Conservation (phyloP, 441 rosid genomes). For the Pelargonium citronellum region DNA sequence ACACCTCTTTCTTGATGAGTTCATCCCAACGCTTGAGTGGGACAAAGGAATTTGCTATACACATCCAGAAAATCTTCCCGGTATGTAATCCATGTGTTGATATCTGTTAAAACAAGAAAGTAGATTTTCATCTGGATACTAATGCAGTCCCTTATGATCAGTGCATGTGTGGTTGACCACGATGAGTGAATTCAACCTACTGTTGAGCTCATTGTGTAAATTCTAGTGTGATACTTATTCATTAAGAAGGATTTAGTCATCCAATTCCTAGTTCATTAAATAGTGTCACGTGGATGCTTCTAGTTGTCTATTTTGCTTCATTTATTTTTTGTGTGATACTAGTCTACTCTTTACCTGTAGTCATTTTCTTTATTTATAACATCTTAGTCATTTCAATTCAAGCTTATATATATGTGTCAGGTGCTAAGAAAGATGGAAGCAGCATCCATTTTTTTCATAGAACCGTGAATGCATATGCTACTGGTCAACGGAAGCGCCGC, state of each 20-base stretch:
- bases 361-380: too few species aligned
- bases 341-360: too few species aligned
- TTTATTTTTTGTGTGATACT: too few species aligned
- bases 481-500: conserved; percentile 89
- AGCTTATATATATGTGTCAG: conserved; percentile 42
- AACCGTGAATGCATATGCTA: conserved; percentile 74
- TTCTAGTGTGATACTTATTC: too few species aligned
- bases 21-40: conserved; percentile 56
- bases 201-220: too few species aligned
- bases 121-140: background rate
- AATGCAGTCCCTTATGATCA: too few species aligned
- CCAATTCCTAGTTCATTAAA: too few species aligned
- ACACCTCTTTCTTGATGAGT: conserved; percentile 62
- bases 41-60: conserved; percentile 81
- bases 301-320: too few species aligned
- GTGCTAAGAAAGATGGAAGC: conserved; percentile 79
- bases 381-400: background rate
- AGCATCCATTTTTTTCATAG: conserved; percentile 71
- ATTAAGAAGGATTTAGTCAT: too few species aligned
- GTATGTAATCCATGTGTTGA: conserved; percentile 24
- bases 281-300: too few species aligned
- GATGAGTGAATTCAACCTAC: too few species aligned
- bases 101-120: background rate
- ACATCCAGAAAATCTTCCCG: conserved; percentile 91
- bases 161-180: too few species aligned